These are phyloP conservation scores for Solanum bukasovii DNA, from an alignment of 257 asterid genomes.

Conservation along the genomic window DNA sequence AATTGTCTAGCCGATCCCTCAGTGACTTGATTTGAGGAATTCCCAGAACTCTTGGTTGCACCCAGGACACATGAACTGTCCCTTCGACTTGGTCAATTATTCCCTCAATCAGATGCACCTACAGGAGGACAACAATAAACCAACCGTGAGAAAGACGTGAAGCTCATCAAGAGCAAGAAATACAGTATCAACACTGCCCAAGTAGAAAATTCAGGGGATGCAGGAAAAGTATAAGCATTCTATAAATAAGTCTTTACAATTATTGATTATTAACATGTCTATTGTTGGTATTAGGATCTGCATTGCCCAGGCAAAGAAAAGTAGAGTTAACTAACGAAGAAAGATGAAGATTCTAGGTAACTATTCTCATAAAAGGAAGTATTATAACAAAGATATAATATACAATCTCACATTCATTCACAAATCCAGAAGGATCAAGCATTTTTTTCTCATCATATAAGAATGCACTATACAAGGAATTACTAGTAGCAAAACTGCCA, in stretches of 20 bases:
- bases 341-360: background rate
- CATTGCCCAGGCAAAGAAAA: background rate
- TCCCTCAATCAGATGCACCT: constrained; percentile 95
- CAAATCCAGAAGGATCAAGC: background rate
- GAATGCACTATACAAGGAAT: background rate
- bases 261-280: background rate
- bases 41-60: constrained; percentile 90
- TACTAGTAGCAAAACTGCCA: background rate
- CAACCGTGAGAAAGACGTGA: background rate
- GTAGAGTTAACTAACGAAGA: background rate
- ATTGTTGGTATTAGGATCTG: background rate
- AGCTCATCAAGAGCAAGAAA: background rate
- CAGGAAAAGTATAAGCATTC: background rate
- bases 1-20: constrained; percentile 67
- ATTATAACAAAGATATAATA: background rate
- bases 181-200: background rate
- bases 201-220: background rate
- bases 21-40: constrained; percentile 76
- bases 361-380: background rate
- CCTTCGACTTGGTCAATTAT: constrained; percentile 91
- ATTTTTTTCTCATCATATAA: background rate
- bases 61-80: constrained; percentile 85
- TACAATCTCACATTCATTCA: background rate
- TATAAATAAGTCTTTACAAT: background rate
- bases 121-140: constrained; percentile 3